phyloP scores from a whole-genome alignment of 2,329 filamentous ascomycete genomes.

The Neophaeococcomyces aloes region DNA sequence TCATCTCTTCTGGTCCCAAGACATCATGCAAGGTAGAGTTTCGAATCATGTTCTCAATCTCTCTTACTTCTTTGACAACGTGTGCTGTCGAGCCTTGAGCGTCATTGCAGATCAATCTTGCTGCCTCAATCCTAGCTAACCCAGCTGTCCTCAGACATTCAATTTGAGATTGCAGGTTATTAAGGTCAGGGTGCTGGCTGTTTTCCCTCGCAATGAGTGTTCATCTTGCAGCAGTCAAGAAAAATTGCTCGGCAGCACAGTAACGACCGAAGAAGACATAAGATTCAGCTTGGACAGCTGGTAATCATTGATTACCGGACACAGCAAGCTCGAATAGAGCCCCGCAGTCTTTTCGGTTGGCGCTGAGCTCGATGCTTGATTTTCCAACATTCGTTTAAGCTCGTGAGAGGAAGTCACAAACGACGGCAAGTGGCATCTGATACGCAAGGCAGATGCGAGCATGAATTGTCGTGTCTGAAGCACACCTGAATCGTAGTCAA shows the following conservation, averaged over 20 bases:
- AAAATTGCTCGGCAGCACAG: conserved; percentile 31
- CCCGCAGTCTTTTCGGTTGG: conserved; percentile 32
- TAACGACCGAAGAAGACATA: conserved; percentile 43
- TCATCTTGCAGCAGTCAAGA: not conserved
- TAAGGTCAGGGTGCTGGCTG: not conserved
- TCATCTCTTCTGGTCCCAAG: conserved; percentile 28
- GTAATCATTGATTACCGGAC: conserved; percentile 26
- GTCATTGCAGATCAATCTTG: conserved; percentile 22
- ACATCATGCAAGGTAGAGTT: conserved; percentile 37
- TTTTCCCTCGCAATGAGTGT: not conserved
- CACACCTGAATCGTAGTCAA: conserved; percentile 24
- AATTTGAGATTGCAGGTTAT: not conserved
- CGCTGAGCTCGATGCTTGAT: conserved; percentile 24
- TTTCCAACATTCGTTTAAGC: conserved; percentile 9
- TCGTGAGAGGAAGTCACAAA: conserved; percentile 35
- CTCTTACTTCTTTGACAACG: conserved; percentile 38
- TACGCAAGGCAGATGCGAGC: conserved; percentile 34
- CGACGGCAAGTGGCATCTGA: conserved; percentile 42
- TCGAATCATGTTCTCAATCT: conserved; percentile 37
- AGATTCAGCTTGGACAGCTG: conserved; percentile 41
- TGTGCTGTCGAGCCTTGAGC: conserved; percentile 25
- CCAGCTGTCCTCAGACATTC: not conserved
- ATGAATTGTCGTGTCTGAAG: conserved; percentile 32
- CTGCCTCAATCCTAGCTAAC: conserved; percentile 18
- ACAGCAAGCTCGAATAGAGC: conserved; percentile 32